phyloP scores from a whole-genome alignment of 805 yeast species.

The Komagataella mondaviorum region DNA sequence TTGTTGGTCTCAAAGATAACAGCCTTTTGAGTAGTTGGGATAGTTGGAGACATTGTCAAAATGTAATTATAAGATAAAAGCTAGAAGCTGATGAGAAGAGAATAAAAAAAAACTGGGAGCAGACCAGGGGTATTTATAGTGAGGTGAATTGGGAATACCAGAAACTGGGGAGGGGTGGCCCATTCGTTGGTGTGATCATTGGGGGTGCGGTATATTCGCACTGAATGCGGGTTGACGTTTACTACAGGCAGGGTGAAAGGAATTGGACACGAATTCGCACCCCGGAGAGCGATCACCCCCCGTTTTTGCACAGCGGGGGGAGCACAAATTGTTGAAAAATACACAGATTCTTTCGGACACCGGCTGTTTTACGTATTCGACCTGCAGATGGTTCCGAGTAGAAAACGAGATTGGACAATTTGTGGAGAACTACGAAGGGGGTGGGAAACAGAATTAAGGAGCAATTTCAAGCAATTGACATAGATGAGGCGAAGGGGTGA shows the following conservation, averaged over 20 bases:
- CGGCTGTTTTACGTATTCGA: not conserved
- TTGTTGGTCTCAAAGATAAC: conserved; percentile 53
- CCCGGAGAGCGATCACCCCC: not conserved
- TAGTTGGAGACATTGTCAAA: conserved; percentile 3
- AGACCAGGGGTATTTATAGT: not conserved
- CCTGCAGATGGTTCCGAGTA: not conserved
- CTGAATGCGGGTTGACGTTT: not conserved
- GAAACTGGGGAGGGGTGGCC: not conserved
- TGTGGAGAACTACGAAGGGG: not conserved
- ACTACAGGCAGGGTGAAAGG: not conserved
- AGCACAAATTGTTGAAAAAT: not conserved
- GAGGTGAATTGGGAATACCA: not conserved
- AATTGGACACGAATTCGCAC: not conserved
- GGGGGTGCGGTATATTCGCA: not conserved
- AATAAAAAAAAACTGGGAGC: not conserved
- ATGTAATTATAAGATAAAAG: not conserved
- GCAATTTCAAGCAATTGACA: not conserved
- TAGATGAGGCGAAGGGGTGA: not conserved
- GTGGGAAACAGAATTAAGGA: not conserved
- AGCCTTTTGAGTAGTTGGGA: conserved; percentile 60
- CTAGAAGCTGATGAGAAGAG: not conserved
- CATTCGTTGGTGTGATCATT: not conserved
- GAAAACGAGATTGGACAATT: not conserved
- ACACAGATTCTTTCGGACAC: not conserved
- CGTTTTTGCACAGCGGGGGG: not conserved